These are phyloP conservation scores for Sanghuangporus sanghuang DNA, from an alignment of 1,284 basidiomycete species.

Conservation along the genomic window DNA sequence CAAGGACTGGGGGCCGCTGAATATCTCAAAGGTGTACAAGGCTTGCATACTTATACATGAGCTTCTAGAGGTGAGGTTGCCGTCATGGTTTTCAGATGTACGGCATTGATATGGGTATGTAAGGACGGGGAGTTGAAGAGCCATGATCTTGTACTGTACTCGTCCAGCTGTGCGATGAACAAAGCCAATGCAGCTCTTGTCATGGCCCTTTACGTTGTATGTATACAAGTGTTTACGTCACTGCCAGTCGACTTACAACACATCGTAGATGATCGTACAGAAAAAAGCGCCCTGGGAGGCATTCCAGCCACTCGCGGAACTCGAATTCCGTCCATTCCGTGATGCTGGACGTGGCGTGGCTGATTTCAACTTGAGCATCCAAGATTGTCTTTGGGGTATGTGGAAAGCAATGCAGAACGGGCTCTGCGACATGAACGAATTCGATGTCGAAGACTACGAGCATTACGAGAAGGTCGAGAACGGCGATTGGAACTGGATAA, in stretches of 20 bases:
- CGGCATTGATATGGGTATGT: constrained; percentile 21
- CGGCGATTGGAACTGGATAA: constrained; percentile 98
- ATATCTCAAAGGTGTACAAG: constrained; percentile 89
- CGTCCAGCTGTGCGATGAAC: constrained; percentile 75
- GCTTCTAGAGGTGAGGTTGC: constrained; percentile 65
- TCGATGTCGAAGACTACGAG: constrained; percentile 87
- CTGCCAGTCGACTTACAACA: constrained; percentile 17
- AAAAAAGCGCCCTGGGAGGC: constrained; percentile 92
- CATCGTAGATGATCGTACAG: constrained; percentile 83
- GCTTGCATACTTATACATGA: constrained; percentile 92
- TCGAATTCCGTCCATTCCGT: constrained; percentile 93
- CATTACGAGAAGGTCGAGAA: constrained; percentile 94
- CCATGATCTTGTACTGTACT: constrained; percentile 84
- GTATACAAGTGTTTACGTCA: constrained; percentile 27
- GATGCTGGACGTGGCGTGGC: constrained; percentile 93
- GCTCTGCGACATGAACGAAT: constrained; percentile 88
- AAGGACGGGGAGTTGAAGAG: constrained; percentile 66
- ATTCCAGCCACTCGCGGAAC: constrained; percentile 85
- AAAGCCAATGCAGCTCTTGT: constrained; percentile 95
- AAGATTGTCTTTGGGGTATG: constrained; percentile 93
- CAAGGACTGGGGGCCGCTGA: constrained; percentile 92
- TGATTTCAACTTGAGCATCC: constrained; percentile 90
- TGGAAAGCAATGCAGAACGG: constrained; percentile 91
- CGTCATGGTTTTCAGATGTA: constrained; percentile 12
- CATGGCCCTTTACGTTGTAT: constrained; percentile 85